These are phyloP conservation scores for Boletus smithii DNA, from an alignment of 1,284 basidiomycete species.

Conservation along the genomic window DNA sequence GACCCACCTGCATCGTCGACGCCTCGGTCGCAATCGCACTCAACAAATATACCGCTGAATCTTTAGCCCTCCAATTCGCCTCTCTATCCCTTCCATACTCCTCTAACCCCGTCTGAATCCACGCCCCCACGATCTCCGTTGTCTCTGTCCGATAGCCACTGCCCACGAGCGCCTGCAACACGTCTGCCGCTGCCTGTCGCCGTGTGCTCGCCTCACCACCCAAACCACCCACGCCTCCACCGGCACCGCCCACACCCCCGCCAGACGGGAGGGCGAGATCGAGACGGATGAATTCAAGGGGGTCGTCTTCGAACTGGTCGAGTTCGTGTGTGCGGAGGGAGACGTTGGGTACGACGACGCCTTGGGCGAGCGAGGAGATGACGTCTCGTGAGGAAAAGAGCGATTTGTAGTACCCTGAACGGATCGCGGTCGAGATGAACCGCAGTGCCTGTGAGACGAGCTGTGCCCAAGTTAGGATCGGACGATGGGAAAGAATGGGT, in stretches of 20 bases:
- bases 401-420: slow-evolving; percentile 72
- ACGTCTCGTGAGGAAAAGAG: slow-evolving; percentile 75
- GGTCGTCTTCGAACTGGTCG: slow-evolving; percentile 97
- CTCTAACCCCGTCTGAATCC: slow-evolving; percentile 74
- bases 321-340: slow-evolving; percentile 84
- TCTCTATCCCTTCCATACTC: slow-evolving; percentile 58
- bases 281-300: slow-evolving; percentile 90
- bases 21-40: slow-evolving; percentile 89
- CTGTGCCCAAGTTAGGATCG: slow-evolving; percentile 36
- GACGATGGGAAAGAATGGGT: neutral
- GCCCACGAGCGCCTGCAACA: slow-evolving; percentile 79
- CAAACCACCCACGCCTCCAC: slow-evolving; percentile 44
- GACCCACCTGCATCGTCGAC: slow-evolving; percentile 71
- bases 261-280: slow-evolving; percentile 77
- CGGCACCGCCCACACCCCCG: slow-evolving; percentile 14
- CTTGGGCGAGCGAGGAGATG: slow-evolving; percentile 80
- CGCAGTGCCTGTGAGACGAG: slow-evolving; percentile 91
- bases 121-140: slow-evolving; percentile 81
- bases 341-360: slow-evolving; percentile 94
- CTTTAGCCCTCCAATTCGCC: slow-evolving; percentile 90
- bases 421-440: slow-evolving; percentile 92
- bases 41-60: slow-evolving; percentile 92
- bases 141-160: slow-evolving; percentile 81
- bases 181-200: slow-evolving; percentile 89
- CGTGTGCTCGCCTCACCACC: slow-evolving; percentile 53